Base-by-base conservation (phyloP, 1,139 yeast species). In the Geotrichum armillariae region DNA sequence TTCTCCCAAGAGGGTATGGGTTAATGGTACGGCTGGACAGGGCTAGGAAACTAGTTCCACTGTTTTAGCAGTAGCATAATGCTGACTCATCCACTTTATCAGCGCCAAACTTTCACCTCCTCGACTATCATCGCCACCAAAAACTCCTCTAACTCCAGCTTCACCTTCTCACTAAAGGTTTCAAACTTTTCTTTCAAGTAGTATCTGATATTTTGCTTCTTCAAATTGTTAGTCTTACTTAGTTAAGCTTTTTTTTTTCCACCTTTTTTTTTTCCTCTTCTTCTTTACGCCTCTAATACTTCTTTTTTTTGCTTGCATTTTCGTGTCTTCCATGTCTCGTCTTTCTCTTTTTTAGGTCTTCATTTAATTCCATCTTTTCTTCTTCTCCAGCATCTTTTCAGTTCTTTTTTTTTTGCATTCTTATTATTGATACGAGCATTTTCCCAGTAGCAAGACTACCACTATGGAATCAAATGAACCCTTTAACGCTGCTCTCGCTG, bases 381-480 rank as follows among this genome's bases (percentile, higher is more conserved):
- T 23, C 32, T 5, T 25, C 12, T 18, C 3, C 23, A 36, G 14
- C 41, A 14, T 25, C 33, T 38, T 25, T 38, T 25, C 11, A 1
- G 17, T 38, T 23, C 17, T 22, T 21, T 21, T 12, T 18, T 11
- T 17, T 18, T 17, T 35, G 14, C n/a, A n/a, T 25, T 25, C 29
- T 25, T n/a, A n/a, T n/a, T n/a, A 25, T 25, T 25, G 29, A 25
- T 25, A 7, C 29, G 16, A 37, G 25, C 23, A 20, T 27, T 22
- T 35, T 17, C 22, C n/a, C n/a, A n/a, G n/a, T n/a, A 18, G 22
- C 27, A 12, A 12, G 23, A n/a, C 40, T 21, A 16, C 11, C 33
- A 38, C 23, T 23, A 40, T 40, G 43, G 43, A 22, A 12, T 40
- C 43, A 5, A 17, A 17, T 16, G 43, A 40, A 29, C 25, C 36